Percentiles rank a stretch among this genome's conserved stretches.
These are phyloP conservation scores for Raphidocelis subcapitata DNA, from an alignment of 139 green algal genomes.

Conservation along the genomic window DNA sequence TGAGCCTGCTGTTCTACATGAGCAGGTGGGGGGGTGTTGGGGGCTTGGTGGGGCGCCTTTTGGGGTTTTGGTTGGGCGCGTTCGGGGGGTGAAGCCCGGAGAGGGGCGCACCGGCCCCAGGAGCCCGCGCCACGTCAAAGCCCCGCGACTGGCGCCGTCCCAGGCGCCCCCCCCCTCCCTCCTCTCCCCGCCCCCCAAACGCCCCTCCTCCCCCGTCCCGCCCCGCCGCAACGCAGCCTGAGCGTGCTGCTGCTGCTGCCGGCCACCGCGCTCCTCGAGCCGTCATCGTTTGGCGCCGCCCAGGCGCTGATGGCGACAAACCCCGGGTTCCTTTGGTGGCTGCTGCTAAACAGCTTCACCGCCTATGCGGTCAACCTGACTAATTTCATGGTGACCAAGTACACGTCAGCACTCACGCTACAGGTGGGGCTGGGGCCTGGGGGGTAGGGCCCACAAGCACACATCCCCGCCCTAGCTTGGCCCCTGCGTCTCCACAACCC, in stretches of 20 bases:
- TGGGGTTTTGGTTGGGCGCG: no score
- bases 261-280: constrained; percentile 72
- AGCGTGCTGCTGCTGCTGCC: constrained; percentile 30
- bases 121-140: no score
- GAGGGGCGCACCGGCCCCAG: no score
- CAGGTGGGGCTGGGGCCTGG: constrained; percentile 58
- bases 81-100: no score
- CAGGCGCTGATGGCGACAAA: constrained; percentile 15
- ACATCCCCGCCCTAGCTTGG: no score
- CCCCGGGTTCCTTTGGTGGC: constrained; percentile 56
- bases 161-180: not conserved
- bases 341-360: constrained; percentile 83
- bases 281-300: constrained; percentile 19
- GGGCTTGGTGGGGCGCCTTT: no score
- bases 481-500: no score
- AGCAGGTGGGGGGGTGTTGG: constrained; percentile 68
- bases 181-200: no score
- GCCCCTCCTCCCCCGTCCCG: no score
- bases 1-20: constrained; percentile 96
- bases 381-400: constrained; percentile 98
- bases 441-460: no score
- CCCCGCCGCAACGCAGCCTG: no score
- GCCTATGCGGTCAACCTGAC: constrained; percentile 97
- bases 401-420: constrained; percentile 92
- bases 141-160: no score